These are phyloP conservation scores for Sindora glabra DNA, from an alignment of 306 rosid species.

Conservation along the genomic window DNA sequence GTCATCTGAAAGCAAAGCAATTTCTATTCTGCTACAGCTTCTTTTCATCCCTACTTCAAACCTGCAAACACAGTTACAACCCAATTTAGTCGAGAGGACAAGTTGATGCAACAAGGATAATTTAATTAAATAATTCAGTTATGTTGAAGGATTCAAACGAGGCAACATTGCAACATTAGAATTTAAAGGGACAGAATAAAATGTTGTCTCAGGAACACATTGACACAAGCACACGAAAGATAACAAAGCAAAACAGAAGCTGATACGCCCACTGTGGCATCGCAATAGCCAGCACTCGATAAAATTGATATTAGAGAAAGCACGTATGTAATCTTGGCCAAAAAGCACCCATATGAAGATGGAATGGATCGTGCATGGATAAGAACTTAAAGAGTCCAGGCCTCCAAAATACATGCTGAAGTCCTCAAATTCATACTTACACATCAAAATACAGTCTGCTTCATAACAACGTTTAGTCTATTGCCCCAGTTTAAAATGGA, in stretches of 20 bases:
- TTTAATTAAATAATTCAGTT: not conserved
- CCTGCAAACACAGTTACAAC: slow-evolving; percentile 32
- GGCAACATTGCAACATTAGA: not conserved
- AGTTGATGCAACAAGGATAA: not conserved
- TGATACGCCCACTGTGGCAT: too few species aligned
- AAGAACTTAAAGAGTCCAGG: too few species aligned
- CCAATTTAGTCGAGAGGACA: slow-evolving; percentile 4
- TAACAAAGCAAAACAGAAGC: not conserved
- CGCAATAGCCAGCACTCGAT: too few species aligned
- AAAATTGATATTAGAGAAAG: too few species aligned
- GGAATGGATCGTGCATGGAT: too few species aligned
- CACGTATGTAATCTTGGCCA: too few species aligned
- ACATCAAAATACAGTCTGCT: too few species aligned
- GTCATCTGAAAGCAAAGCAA: not conserved
- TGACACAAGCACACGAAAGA: not conserved
- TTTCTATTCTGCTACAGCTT: slow-evolving; percentile 2
- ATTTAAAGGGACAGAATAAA: not conserved
- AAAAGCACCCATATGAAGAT: too few species aligned
- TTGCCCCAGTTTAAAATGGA: too few species aligned
- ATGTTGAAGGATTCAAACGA: not conserved
- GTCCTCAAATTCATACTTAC: too few species aligned
- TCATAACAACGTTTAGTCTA: too few species aligned
- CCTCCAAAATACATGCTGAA: too few species aligned
- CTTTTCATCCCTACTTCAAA: slow-evolving; percentile 13
- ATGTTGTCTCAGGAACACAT: not conserved